Evolutionary conservation across 768 basidiomycete genomes (phyloP), one percentile per base, ranked within the genome.

Genomic region (Pleurotus salmoneostramineus): DNA sequence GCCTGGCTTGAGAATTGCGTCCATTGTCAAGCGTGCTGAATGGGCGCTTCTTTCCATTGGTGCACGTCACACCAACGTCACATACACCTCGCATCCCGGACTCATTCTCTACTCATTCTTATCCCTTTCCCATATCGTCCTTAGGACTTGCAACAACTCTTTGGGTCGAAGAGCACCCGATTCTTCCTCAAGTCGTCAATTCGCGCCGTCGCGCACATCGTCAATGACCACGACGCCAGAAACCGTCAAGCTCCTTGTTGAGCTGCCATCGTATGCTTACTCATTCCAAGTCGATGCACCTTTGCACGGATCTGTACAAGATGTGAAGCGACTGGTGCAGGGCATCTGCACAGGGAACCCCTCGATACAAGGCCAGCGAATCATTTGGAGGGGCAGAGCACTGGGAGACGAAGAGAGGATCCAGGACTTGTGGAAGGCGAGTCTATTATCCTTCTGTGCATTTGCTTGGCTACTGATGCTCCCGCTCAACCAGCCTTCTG

Each of bases 331-430:
- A 57, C 79, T 83, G 69, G 91, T 93, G 62, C 76, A 72, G 57
- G 71, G 68, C 14, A 67, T 72, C 21, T 92, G 91, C 65, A 69
- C 77, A 14, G 91, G 91, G 27, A 77, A 74, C 60, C 91, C 91
- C 44, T 77, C 72, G 43, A 76, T 82, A 14, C 83, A 84, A n/a
- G 88, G 89, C 15, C 91, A 92, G 70, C 77, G 87, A 58, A 77
- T 93, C 58, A 85, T 93, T 57, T 90, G 85, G 82, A 78, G 83
- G 64, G 91, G 91, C 17, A 82, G 90, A 47, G 77, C 78, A 65
- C 74, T 93, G 37, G 71, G 67, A 21, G 85, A 92, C 70, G 74
- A 77, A 48, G 88, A 91, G 75, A 81, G 75, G 64, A 75, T 92
- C 12, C 73, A 77, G 56, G 81, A 82, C 45, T 71, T 92, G 46